These are phyloP conservation scores for Solanum hybrid DNA, from an alignment of 305 asterid species.

Conservation along the genomic window DNA sequence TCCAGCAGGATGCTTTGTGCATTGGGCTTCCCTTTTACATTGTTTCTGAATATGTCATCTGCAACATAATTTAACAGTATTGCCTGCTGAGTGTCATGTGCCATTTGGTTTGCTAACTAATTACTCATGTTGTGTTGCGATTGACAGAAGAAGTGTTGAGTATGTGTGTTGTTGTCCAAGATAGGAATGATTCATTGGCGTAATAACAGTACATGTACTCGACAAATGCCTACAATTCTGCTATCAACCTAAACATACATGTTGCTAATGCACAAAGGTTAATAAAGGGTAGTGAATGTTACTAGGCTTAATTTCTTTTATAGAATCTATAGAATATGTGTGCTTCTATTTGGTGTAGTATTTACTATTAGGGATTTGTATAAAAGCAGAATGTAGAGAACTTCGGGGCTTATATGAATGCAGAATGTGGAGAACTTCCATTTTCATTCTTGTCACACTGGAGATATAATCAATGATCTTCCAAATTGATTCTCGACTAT, in stretches of 20 bases:
- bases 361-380: not conserved
- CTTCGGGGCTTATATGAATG: not conserved
- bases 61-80: not conserved
- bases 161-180: not conserved
- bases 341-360: not conserved
- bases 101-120: not conserved
- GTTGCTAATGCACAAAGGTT: not conserved
- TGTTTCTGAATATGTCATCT: not conserved
- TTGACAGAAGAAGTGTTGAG: not conserved
- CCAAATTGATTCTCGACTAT: not conserved
- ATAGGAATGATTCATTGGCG: not conserved
- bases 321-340: not conserved
- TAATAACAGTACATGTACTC: not conserved
- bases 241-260: not conserved
- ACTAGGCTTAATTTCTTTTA: not conserved
- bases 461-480: not conserved
- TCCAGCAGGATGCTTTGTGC: not conserved
- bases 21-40: not conserved
- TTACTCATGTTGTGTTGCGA: not conserved
- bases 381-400: not conserved
- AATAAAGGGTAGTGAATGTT: not conserved
- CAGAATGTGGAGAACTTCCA: not conserved
- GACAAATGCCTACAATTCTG: not conserved
- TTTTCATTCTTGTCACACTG: not conserved
- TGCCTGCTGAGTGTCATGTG: not conserved